These are phyloP conservation scores for Globisporangium nunn DNA, from an alignment of 352 stramenopile species.

Conservation along the genomic window DNA sequence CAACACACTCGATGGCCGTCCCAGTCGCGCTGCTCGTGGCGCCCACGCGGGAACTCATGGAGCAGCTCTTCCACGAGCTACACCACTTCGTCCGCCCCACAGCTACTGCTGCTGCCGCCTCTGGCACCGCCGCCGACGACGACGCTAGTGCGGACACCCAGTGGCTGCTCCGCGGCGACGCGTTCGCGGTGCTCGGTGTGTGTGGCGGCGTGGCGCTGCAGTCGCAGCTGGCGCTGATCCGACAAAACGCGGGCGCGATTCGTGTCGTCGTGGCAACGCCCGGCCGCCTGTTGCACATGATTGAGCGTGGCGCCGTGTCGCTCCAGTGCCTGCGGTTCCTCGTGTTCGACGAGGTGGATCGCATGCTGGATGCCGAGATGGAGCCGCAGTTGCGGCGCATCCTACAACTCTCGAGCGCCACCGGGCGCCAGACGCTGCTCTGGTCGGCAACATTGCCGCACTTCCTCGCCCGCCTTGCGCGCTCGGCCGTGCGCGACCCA, in stretches of 20 bases:
- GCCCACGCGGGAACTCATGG: constrained; percentile 94
- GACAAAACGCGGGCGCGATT: constrained; percentile 20
- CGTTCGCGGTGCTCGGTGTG: constrained; percentile 28
- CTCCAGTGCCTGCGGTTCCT: constrained; percentile 36
- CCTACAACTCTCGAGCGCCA: constrained; percentile 65
- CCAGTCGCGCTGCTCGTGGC: constrained; percentile 87
- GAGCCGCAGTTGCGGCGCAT: constrained; percentile 93
- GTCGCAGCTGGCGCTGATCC: constrained; percentile 22
- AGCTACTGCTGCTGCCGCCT: too few relatives aligned
- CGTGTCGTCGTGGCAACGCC: constrained; percentile 45
- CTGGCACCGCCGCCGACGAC: not conserved
- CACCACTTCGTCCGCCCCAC: constrained; percentile 12
- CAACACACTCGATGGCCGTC: not conserved
- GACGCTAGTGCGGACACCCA: constrained; percentile 14
- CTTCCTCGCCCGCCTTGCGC: constrained; percentile 88
- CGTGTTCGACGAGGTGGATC: constrained; percentile 96
- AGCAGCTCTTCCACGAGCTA: constrained; percentile 89
- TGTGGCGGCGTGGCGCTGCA: constrained; percentile 35
- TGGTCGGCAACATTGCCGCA: constrained; percentile 93
- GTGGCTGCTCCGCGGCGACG: constrained; percentile 23
- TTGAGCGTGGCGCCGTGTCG: constrained; percentile 21
- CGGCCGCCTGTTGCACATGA: constrained; percentile 47
- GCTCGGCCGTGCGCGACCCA: constrained; percentile 90
- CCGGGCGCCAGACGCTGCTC: constrained; percentile 77
- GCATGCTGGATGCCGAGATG: constrained; percentile 91